Base-by-base conservation (phyloP, 2,329 filamentous ascomycete genomes). In the Massarina eburnea region DNA sequence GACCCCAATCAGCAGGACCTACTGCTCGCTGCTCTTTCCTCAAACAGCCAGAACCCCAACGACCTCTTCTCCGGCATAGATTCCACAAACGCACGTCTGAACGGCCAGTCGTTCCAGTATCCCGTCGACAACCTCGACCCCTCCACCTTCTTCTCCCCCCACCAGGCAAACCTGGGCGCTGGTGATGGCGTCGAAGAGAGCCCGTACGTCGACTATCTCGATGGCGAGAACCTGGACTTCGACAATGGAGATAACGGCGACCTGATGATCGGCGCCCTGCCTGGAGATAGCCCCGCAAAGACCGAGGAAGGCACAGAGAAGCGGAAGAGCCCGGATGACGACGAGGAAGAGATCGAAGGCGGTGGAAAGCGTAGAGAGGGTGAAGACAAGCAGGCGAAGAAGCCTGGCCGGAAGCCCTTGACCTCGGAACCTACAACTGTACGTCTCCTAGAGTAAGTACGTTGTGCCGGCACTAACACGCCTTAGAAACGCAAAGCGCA, bases 371-470 rank as follows among this genome's bases (percentile, higher is more conserved):
- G 90, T 54, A 83, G 88, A 49, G 91, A 95, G 71, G 83, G 86
- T 47, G 85, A 90, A 45, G 89, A 91, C 35, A 96, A 94, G 73
- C 79, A 85, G 34, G 83, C 89, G 19, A 97, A 97, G 82, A 99
- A 97, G 75, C 92, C 94, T 4, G 94, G 94, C 40, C 84, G 94
- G 53, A 99, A 99, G 78, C 94, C 92, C 17, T 78, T 97, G 62
- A 97, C 90, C 38, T 95, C 89, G 18, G 94, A 97, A 71, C 94
- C 94, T 19, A 97, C 89, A 58, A 94, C 91, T 57, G 92, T 97
- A 84, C 77, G 91, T 83, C 32, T 3, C 27, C 27, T 14, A 30
- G 6, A 7, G 27, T 30, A 30, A 30, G 27, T 30, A 14, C 27
- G 27, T 30, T 3, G 7, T 30, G 27, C 12, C n/a, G n/a, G 27